Evolutionary conservation across 805 yeast species (phyloP).

Genomic region (Candida hungchunana): DNA sequence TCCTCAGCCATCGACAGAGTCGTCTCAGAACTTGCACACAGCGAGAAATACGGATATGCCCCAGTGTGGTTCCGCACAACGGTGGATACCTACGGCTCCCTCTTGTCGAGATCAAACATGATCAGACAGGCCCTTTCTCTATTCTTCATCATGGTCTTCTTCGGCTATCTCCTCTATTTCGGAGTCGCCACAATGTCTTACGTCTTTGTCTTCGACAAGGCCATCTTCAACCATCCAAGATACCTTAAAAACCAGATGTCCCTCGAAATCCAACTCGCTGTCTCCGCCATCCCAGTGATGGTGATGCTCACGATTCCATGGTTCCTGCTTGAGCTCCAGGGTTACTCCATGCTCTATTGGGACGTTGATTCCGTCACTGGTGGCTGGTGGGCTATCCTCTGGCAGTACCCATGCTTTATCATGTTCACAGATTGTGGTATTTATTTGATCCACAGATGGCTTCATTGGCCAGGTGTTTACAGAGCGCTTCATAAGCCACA

Average conservation of each 20-base stretch:
- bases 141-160: conserved; percentile 64
- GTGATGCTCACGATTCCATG: conserved; percentile 84
- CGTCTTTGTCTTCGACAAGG: conserved; percentile 75
- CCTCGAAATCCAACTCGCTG: conserved; percentile 75
- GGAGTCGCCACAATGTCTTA: conserved; percentile 75
- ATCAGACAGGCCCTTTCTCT: conserved; percentile 69
- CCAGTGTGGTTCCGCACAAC: conserved; percentile 58
- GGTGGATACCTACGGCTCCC: conserved; percentile 56
- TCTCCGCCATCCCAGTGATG: conserved; percentile 85
- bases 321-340: conserved; percentile 79
- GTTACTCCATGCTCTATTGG: conserved; percentile 76
- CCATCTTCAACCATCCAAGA: conserved; percentile 92
- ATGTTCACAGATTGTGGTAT: conserved; percentile 94
- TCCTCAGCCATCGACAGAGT: conserved; percentile 10
- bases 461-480: conserved; percentile 91
- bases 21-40: conserved; percentile 22
- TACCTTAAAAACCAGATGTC: conserved; percentile 90
- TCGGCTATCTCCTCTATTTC: conserved; percentile 84
- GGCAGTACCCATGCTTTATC: conserved; percentile 74
- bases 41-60: conserved; percentile 54
- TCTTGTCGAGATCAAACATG: conserved; percentile 66
- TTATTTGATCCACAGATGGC: conserved; percentile 85
- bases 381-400: conserved; percentile 57
- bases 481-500: conserved; percentile 91
- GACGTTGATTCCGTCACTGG: conserved; percentile 58